phyloP scores from a whole-genome alignment of 2,329 filamentous ascomycete genomes.

The Diaporthe humulicola region DNA sequence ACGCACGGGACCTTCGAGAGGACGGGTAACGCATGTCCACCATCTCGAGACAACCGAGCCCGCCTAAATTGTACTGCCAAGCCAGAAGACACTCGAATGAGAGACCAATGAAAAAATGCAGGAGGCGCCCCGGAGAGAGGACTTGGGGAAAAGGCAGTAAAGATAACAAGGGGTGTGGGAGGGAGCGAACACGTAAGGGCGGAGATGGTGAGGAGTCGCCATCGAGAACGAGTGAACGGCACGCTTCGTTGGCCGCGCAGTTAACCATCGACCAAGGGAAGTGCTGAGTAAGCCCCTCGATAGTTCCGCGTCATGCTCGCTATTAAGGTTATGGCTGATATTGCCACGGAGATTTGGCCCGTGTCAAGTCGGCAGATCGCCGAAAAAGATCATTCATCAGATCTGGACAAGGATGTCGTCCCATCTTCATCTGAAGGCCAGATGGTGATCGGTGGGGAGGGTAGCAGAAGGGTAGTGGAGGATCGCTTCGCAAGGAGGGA shows the following conservation, averaged over 20 bases:
- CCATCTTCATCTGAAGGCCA: slow-evolving; percentile 20
- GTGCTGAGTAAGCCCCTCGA: neutral
- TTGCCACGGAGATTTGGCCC: slow-evolving; percentile 18
- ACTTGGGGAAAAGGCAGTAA: neutral
- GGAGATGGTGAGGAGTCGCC: neutral
- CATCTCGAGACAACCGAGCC: neutral
- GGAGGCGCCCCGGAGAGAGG: too few species aligned
- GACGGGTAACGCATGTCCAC: neutral
- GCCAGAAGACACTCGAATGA: neutral
- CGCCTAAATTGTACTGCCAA: neutral
- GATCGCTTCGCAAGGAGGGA: slow-evolving; percentile 10
- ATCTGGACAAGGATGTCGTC: slow-evolving; percentile 18
- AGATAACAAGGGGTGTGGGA: neutral
- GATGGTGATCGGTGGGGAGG: slow-evolving; percentile 26
- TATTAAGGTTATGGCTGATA: neutral
- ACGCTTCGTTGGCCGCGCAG: neutral
- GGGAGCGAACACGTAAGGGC: neutral
- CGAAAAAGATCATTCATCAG: slow-evolving; percentile 15
- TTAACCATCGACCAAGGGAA: neutral
- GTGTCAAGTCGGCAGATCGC: slow-evolving; percentile 26
- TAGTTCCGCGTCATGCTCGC: neutral
- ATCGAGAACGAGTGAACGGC: neutral
- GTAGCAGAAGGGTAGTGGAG: neutral
- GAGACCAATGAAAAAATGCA: neutral
- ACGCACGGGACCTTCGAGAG: slow-evolving; percentile 3